phyloP scores from a whole-genome alignment of 1,139 yeast genomes.

The Kurtzmaniella quercitrusa region DNA sequence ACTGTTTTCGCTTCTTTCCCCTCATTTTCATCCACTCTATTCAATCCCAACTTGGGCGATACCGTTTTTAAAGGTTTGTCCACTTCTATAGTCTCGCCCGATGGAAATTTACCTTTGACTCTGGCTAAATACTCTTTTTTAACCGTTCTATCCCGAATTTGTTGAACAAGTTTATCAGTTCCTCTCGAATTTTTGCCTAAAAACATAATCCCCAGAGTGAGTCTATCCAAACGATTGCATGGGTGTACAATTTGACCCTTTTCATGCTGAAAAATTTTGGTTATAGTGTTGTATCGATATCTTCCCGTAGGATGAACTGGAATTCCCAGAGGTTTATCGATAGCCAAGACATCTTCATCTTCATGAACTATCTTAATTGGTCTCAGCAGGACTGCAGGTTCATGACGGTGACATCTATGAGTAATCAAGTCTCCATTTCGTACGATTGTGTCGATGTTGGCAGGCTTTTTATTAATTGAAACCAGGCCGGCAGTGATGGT shows the following conservation, averaged over 20 bases:
- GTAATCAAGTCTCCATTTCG: constrained; percentile 81
- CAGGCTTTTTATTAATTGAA: constrained; percentile 60
- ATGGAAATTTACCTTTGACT: constrained; percentile 82
- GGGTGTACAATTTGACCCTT: constrained; percentile 69
- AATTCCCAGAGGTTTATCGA: constrained; percentile 92
- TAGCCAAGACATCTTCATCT: constrained; percentile 74
- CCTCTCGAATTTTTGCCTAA: constrained; percentile 79
- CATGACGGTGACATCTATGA: constrained; percentile 85
- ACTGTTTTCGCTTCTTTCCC: constrained; percentile 65
- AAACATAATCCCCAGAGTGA: constrained; percentile 94
- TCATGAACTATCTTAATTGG: constrained; percentile 72
- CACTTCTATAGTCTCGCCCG: constrained; percentile 41
- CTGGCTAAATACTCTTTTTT: constrained; percentile 82
- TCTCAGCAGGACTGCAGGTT: constrained; percentile 78
- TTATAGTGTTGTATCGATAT: constrained; percentile 79
- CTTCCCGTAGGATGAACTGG: constrained; percentile 98
- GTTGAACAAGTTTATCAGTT: constrained; percentile 73
- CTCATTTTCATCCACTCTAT: constrained; percentile 54
- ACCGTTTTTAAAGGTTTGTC: constrained; percentile 69
- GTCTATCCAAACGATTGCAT: constrained; percentile 83
- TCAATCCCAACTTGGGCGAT: constrained; percentile 77
- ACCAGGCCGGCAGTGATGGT: constrained; percentile 76
- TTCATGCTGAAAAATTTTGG: constrained; percentile 75
- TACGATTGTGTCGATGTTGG: constrained; percentile 62
- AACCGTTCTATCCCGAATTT: constrained; percentile 72